phyloP scores from a whole-genome alignment of 495 filamentous ascomycete species.

The Penicillium cosmopolitanum region DNA sequence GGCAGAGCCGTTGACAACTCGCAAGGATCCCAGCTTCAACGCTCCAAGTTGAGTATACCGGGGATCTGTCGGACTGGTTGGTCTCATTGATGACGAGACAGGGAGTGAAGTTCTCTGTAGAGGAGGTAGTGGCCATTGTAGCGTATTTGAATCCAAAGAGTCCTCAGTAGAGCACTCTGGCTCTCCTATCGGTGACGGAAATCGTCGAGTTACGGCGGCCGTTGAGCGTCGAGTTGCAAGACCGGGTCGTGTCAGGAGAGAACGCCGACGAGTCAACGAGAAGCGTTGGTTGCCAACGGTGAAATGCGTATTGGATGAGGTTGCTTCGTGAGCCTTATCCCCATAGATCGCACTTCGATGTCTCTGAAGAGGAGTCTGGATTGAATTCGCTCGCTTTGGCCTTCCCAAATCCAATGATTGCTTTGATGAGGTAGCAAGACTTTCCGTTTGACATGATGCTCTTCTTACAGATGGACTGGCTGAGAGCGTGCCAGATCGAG shows the following conservation, averaged over 20 bases:
- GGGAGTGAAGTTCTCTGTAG: conserved; percentile 11
- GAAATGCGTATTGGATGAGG: conserved; percentile 44
- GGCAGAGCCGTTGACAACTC: conserved; percentile 51
- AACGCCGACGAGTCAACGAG: conserved; percentile 51
- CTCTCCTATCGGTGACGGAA: conserved; percentile 34
- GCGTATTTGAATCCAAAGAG: conserved; percentile 10
- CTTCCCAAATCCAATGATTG: conserved; percentile 19
- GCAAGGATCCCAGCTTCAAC: conserved; percentile 51
- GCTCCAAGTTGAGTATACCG: conserved; percentile 54
- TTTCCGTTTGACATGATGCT: conserved; percentile 31
- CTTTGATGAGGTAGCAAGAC: conserved; percentile 17
- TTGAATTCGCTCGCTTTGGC: conserved; percentile 38
- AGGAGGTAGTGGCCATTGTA: conserved; percentile 29
- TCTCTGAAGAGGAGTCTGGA: conserved; percentile 32
- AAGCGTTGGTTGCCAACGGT: conserved; percentile 42
- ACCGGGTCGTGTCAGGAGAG: conserved; percentile 51
- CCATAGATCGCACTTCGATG: conserved; percentile 32
- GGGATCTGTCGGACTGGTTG: conserved; percentile 46
- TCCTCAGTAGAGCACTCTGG: conserved; percentile 16
- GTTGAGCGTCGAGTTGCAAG: conserved; percentile 48
- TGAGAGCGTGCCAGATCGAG: conserved; percentile 21
- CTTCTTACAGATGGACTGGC: conserved; percentile 21
- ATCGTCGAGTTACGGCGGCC: conserved; percentile 25
- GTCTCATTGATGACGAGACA: conserved; percentile 20
- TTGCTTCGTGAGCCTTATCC: conserved; percentile 30